phyloP scores from a whole-genome alignment of 352 stramenopile species.

The Elongisporangium undulatum region DNA sequence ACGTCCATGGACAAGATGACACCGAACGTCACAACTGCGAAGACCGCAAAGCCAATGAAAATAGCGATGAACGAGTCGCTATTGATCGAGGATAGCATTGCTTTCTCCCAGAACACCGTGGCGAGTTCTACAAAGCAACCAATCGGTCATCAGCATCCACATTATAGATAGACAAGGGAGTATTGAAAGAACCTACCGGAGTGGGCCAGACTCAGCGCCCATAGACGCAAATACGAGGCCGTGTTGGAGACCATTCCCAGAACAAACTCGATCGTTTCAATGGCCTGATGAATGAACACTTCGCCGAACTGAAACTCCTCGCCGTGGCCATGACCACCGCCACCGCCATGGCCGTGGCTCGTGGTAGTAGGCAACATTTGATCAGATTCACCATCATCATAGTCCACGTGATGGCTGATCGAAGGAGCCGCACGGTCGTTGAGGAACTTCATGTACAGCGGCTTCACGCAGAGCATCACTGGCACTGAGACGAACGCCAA shows the following conservation, averaged over 20 bases:
- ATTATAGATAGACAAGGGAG: background rate
- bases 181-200: constrained; percentile 49
- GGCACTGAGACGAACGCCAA: constrained; percentile 95
- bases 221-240: constrained; percentile 99
- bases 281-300: constrained; percentile 98
- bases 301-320: constrained; percentile 95
- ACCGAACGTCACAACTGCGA: constrained; percentile 94
- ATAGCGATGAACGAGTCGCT: constrained; percentile 96
- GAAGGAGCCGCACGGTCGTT: constrained; percentile 48
- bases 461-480: constrained; percentile 95
- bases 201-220: constrained; percentile 98
- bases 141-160: constrained; percentile 30
- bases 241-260: constrained; percentile 99
- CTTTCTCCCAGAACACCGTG: constrained; percentile 98
- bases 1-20: constrained; percentile 99
- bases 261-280: constrained; percentile 99
- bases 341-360: constrained; percentile 30
- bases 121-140: constrained; percentile 45
- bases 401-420: constrained; percentile 69
- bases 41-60: constrained; percentile 93
- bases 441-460: constrained; percentile 87
- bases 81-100: constrained; percentile 97
- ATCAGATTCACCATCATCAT: constrained; percentile 72
- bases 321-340: constrained; percentile 34
- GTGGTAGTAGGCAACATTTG: constrained; percentile 34